These are phyloP conservation scores for Daedalea quercina DNA, from an alignment of 768 basidiomycete species.

Conservation along the genomic window DNA sequence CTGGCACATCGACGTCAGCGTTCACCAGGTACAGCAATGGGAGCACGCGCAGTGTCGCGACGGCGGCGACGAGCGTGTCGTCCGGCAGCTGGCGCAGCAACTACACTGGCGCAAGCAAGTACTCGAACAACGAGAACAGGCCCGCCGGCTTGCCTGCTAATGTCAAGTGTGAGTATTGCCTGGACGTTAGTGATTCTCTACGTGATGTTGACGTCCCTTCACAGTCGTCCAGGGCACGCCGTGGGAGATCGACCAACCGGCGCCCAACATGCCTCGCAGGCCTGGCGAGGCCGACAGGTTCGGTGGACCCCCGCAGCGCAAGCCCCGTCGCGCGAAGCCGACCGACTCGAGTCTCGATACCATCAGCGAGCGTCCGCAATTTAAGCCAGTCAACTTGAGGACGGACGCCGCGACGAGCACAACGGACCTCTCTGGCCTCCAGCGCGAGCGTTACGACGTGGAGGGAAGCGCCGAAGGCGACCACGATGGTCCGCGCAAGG, in stretches of 20 bases:
- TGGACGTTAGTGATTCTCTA: not conserved
- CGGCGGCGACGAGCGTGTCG: slow-evolving; percentile 76
- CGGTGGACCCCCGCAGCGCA: slow-evolving; percentile 45
- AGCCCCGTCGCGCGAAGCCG: slow-evolving; percentile 47
- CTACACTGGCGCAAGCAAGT: slow-evolving; percentile 7
- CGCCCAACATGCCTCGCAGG: slow-evolving; percentile 56
- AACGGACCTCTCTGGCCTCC: slow-evolving; percentile 46
- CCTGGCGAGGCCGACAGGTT: slow-evolving; percentile 43
- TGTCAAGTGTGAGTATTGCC: slow-evolving; percentile 64
- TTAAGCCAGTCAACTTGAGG: slow-evolving; percentile 39
- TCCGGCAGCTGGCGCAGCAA: slow-evolving; percentile 63
- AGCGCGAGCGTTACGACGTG: slow-evolving; percentile 16
- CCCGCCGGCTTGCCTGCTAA: slow-evolving; percentile 36
- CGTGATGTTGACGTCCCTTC: slow-evolving; percentile 8
- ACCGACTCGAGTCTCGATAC: slow-evolving; percentile 67
- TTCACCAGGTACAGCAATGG: slow-evolving; percentile 76
- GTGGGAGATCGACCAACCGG: slow-evolving; percentile 65
- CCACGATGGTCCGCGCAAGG: slow-evolving; percentile 58
- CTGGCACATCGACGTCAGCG: slow-evolving; percentile 42
- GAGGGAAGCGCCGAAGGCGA: slow-evolving; percentile 24
- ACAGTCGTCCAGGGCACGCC: slow-evolving; percentile 74
- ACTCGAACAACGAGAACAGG: slow-evolving; percentile 8
- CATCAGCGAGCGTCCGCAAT: slow-evolving; percentile 61
- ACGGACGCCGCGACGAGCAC: slow-evolving; percentile 69
- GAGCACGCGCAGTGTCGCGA: slow-evolving; percentile 66